phyloP scores from a whole-genome alignment of 805 yeast genomes.

The Candida jianshihensis region DNA sequence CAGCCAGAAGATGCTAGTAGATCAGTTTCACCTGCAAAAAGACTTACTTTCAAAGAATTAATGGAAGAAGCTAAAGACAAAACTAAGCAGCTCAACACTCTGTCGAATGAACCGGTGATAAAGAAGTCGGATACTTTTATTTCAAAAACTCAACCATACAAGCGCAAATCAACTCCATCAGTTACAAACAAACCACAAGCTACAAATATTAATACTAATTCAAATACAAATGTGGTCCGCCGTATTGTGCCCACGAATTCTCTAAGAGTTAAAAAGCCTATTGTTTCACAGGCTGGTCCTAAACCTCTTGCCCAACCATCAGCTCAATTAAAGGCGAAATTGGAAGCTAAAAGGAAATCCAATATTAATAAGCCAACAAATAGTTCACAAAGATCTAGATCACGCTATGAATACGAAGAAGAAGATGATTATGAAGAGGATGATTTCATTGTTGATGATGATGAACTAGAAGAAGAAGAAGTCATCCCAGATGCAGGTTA shows the following conservation, averaged over 20 bases:
- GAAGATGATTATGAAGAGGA: conserved; percentile 42
- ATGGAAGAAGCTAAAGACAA: conserved; percentile 50
- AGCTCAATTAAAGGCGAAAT: conserved; percentile 40
- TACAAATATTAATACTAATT: no score
- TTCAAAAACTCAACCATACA: conserved; percentile 8
- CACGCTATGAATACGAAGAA: conserved; percentile 20
- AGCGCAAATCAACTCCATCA: neutral
- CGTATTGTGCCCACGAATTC: neutral
- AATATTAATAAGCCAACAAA: neutral
- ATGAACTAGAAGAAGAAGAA: conserved; percentile 17
- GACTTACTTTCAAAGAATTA: conserved; percentile 46
- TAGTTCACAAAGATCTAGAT: neutral
- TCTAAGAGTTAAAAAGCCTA: neutral
- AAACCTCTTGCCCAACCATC: conserved; percentile 50
- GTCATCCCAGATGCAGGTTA: conserved; percentile 35
- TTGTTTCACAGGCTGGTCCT: conserved; percentile 4
- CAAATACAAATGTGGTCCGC: neutral
- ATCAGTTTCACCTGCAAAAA: conserved; percentile 27
- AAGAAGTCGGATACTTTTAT: neutral
- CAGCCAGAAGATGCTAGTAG: conserved; percentile 6
- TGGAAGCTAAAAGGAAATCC: conserved; percentile 26
- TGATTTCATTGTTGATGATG: conserved; percentile 55
- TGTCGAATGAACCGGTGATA: no score
- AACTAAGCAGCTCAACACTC: conserved; percentile 6
- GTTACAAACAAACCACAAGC: neutral